Base-by-base conservation (phyloP, 768 basidiomycete genomes). In the Floccularia luteovirens region DNA sequence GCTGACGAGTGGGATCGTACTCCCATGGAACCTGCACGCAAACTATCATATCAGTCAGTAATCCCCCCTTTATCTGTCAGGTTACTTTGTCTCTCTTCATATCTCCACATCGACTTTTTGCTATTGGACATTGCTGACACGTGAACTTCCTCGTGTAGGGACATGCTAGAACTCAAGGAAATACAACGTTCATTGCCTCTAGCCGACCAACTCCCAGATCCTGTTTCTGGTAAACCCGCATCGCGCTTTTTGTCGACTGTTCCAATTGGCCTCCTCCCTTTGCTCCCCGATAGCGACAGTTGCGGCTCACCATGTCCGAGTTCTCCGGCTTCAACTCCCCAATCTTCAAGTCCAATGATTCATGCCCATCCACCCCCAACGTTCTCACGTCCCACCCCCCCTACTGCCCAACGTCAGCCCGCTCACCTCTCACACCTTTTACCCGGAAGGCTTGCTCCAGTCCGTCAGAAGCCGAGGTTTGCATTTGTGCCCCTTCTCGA, bases 1-100 rank as follows among this genome's bases (percentile, higher is more conserved):
- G 85, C 81, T 2, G 85, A 88, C 54, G 82, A 83, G 41, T 87
- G 85, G 85, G 85, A 88, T 55, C 70, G 85, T 12, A 83, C 81
- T 1, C 84, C 85, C 2, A 69, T 70, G 2, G 78, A 82, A 28
- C 76, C 81, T 19, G 71, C 79, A 4, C 67, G 68, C 23, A 71
- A 67, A 43, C 60, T 87, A 47, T 70, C 75, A 2, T 87, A 84
- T 52, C 70, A 78, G 82, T 86, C 54, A 70, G 81, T 74, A n/a
- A n/a, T 11, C 28, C 16, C 22, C 32, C 47, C n/a, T 31, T 34
- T 31, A 6, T 38, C 11, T 35, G 19, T 38, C 32, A 23, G 12
- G 20, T 19, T 36, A 23, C n/a, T 14, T 32, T 3, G 24, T 11
- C 34, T 22, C 27, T 35, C 24, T 30, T 30, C 34, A 16, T 28